phyloP scores from a whole-genome alignment of 176 grass and related monocot species.

The Musa troglodytarum region DNA sequence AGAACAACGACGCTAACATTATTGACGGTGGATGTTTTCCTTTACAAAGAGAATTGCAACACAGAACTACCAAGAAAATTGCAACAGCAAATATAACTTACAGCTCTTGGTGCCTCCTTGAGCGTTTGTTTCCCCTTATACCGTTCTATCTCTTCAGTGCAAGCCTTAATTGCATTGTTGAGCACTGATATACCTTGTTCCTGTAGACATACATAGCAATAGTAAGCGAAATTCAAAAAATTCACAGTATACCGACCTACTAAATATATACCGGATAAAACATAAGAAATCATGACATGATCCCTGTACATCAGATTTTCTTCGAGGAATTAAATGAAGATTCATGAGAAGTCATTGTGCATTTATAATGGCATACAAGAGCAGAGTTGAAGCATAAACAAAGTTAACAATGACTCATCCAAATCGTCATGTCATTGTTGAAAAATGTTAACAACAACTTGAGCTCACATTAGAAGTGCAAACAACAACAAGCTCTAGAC shows the following conservation, averaged over 20 bases:
- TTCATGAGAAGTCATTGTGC: not conserved
- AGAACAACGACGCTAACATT: too few relatives aligned
- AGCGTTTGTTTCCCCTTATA: conserved; percentile 28
- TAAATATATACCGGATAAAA: not conserved
- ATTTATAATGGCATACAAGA: too few relatives aligned
- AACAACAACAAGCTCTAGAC: too few relatives aligned
- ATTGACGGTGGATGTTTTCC: too few relatives aligned
- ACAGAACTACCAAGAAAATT: too few relatives aligned
- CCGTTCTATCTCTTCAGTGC: conserved; percentile 56
- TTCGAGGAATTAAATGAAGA: not conserved
- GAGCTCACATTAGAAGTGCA: too few relatives aligned
- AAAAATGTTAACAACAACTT: not conserved
- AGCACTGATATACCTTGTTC: conserved; percentile 78
- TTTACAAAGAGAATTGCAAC: too few relatives aligned
- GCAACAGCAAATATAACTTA: conserved; percentile 32
- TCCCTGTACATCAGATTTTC: not conserved
- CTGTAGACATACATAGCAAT: conserved; percentile 20
- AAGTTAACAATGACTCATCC: not conserved
- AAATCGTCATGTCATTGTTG: not conserved
- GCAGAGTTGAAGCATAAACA: not conserved
- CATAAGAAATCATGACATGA: not conserved
- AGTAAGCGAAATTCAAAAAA: not conserved
- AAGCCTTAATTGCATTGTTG: conserved; percentile 65
- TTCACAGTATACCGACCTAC: not conserved
- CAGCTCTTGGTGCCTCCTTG: conserved; percentile 86